phyloP scores from a whole-genome alignment of 208 protist genomes.

The Acanthamoeba lenticulata region DNA sequence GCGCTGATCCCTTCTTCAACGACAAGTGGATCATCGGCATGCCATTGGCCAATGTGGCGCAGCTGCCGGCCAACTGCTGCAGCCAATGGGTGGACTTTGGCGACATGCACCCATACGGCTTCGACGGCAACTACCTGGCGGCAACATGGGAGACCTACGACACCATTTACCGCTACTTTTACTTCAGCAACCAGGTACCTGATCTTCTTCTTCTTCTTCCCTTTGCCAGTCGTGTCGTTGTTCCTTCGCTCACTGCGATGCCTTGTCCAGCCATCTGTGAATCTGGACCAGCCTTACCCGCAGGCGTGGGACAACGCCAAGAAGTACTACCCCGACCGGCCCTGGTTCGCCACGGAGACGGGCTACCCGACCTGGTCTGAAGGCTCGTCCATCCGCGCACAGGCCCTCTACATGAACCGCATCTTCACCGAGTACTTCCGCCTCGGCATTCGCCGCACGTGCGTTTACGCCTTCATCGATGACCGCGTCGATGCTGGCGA shows the following conservation, averaged over 20 bases:
- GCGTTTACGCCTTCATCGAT: background rate
- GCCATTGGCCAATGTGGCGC: background rate
- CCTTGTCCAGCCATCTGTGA: background rate
- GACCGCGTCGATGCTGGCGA: background rate
- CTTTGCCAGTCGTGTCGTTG: background rate
- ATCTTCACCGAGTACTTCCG: constrained; percentile 8
- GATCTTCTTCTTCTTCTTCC: background rate
- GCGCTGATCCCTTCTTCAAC: background rate
- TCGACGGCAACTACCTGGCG: background rate
- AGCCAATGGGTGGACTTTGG: background rate
- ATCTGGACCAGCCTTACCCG: background rate
- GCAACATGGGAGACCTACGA: background rate
- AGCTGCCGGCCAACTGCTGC: constrained; percentile 12
- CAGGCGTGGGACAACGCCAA: background rate
- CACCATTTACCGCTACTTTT: background rate
- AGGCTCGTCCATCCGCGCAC: background rate
- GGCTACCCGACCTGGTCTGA: background rate
- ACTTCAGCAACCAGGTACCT: constrained; percentile 5
- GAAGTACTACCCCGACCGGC: background rate
- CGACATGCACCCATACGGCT: background rate
- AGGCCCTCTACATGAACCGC: background rate
- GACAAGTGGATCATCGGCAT: background rate
- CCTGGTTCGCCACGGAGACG: background rate
- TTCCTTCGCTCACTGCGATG: too few species aligned
- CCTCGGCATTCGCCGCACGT: background rate